Percentiles rank a stretch among this genome's conserved stretches.
phyloP scores from a whole-genome alignment of 345 rosid genomes.

The Melaleuca alternifolia region DNA sequence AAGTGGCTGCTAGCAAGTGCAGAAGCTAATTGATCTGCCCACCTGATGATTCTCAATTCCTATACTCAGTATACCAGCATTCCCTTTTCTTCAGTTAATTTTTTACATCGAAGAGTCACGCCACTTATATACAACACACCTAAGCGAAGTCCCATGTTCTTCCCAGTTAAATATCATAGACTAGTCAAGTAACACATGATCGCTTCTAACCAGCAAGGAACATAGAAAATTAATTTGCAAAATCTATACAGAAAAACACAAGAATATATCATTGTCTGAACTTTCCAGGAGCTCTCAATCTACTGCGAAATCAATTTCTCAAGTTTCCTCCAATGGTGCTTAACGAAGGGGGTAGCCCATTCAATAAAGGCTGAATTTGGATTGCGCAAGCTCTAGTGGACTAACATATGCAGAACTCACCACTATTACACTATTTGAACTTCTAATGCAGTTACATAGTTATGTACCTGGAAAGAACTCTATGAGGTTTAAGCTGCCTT shows the following conservation, averaged over 20 bases:
- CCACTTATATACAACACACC: neutral
- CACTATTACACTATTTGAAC: neutral
- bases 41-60: neutral
- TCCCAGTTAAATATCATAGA: neutral
- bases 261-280: neutral
- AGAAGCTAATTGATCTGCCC: neutral
- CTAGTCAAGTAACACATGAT: neutral
- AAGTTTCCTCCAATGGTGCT: neutral
- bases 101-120: neutral
- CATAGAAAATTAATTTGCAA: neutral
- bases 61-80: neutral
- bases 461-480: neutral
- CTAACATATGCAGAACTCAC: neutral
- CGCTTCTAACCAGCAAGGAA: neutral
- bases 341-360: neutral
- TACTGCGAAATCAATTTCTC: neutral
- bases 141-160: neutral
- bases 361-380: neutral
- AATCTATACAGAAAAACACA: neutral
- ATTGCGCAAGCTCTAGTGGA: neutral
- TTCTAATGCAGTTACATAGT: neutral
- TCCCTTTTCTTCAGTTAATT: neutral
- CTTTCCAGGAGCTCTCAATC: neutral
- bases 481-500: neutral
- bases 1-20: neutral